These are phyloP conservation scores for Phlebiopsis gigantea DNA, from an alignment of 768 basidiomycete genomes.

Conservation along the genomic window DNA sequence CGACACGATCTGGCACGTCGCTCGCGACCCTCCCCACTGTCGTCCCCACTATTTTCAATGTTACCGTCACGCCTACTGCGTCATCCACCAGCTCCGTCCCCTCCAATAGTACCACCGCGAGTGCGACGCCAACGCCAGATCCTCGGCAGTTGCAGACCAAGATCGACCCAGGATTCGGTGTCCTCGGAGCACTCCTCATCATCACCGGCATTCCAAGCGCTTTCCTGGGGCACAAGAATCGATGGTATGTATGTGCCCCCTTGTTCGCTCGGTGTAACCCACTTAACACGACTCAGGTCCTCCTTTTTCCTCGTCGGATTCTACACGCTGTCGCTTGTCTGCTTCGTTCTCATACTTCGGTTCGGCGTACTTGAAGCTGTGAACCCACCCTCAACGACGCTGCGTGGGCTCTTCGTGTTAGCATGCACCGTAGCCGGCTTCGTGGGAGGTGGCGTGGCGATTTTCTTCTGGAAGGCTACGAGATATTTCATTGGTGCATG, in stretches of 20 bases:
- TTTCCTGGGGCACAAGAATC: conserved; percentile 92
- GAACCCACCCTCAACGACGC: conserved; percentile 70
- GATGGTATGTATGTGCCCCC: conserved; percentile 58
- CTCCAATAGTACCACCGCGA: conserved; percentile 37
- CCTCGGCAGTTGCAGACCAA: conserved; percentile 48
- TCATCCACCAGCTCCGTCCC: conserved; percentile 35
- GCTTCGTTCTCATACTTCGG: conserved; percentile 81
- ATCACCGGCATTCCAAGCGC: conserved; percentile 86
- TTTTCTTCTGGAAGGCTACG: conserved; percentile 91
- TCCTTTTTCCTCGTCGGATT: conserved; percentile 93
- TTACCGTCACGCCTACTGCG: conserved; percentile 49
- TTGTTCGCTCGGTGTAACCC: conserved; percentile 11
- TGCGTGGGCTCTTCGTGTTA: conserved; percentile 89
- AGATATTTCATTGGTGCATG: conserved; percentile 80
- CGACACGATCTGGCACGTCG: conserved; percentile 43
- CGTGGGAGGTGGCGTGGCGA: conserved; percentile 77
- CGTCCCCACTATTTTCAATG: conserved; percentile 57
- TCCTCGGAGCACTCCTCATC: conserved; percentile 84
- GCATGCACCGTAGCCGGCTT: conserved; percentile 75
- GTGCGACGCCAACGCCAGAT: conserved; percentile 35
- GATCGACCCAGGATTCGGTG: conserved; percentile 85
- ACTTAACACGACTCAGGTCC: conserved; percentile 47
- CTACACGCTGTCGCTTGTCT: conserved; percentile 82
- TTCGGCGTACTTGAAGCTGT: conserved; percentile 84
- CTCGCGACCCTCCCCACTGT: conserved; percentile 46